Evolutionary conservation across 2,329 filamentous ascomycete species (phyloP), one percentile per base, ranked within the genome.

Genomic region (Didymella sp.): DNA sequence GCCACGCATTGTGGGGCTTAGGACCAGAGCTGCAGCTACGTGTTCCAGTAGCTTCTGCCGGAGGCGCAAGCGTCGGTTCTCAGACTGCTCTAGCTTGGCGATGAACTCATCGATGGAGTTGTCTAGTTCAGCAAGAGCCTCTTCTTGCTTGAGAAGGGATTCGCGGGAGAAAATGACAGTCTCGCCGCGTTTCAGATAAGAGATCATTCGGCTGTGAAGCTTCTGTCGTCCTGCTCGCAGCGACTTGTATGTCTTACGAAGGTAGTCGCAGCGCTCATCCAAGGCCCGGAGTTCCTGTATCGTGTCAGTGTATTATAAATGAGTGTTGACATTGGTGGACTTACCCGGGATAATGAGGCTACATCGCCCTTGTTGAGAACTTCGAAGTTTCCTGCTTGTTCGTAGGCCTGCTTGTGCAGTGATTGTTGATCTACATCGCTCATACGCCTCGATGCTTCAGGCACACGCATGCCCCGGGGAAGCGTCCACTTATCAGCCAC

Each of bases 11-110:
- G 68, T 58, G 49, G 72, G 73, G 43, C 71, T 69, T 15, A 77
- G 69, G 4, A 77, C 69, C 12, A 78, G 69, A 2, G 89, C 88
- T 15, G 89, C 90, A 43, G 90, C 90, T 49, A 93, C 87, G 69
- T 94, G 90, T 75, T 94, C 90, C 3, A 94, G 83, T 12, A 94
- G 80, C 80, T 92, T 94, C 72, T 93, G 89, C 33, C 89, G 85
- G 41, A 94, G 86, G 6, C 89, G 83, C 15, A 87, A 88, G 37
- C 90, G 86, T 68, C 90, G 83, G 71, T 92, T 91, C 74, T 94
- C 90, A 9, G 89, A 89, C 61, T 89, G 84, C 70, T 93, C 90
- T n/a, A 93, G 83, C 77, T 93, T 93, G 65, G 78, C 81, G 45
- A 90, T 86, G 88, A 90, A 93, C 71, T 92, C 89, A 67, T 93